Evolutionary conservation across 2,329 filamentous ascomycete genomes (phyloP).

Genomic region (Basipetospora chlamydospora): DNA sequence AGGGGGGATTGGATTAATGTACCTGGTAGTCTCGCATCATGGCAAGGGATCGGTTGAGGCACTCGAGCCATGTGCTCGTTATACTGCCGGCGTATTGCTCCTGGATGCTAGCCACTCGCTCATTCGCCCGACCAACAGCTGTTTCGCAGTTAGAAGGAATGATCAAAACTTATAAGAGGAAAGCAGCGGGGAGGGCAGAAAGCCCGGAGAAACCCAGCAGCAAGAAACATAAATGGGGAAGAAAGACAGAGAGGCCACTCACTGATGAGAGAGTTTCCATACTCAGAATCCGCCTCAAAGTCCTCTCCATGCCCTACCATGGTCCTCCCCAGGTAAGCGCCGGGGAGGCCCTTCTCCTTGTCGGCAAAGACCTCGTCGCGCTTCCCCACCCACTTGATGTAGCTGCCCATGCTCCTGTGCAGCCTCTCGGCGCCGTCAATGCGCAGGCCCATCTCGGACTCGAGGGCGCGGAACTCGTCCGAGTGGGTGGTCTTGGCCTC

Average conservation of each 20-base stretch:
- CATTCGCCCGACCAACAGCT: slow-evolving; percentile 68
- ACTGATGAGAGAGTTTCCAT: slow-evolving; percentile 71
- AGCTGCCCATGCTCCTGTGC: slow-evolving; percentile 70
- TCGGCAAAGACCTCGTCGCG: slow-evolving; percentile 68
- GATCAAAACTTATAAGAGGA: no score
- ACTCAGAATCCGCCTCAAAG: slow-evolving; percentile 81
- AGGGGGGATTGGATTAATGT: slow-evolving; percentile 16
- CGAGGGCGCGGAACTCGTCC: slow-evolving; percentile 81
- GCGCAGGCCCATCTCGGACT: slow-evolving; percentile 78
- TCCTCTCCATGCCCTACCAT: slow-evolving; percentile 88
- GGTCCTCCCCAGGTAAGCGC: slow-evolving; percentile 64
- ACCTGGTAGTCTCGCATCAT: slow-evolving; percentile 99
- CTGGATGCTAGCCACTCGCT: slow-evolving; percentile 72
- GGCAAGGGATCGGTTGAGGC: slow-evolving; percentile 72
- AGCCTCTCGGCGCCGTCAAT: slow-evolving; percentile 86
- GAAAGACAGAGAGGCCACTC: no score
- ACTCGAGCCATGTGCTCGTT: slow-evolving; percentile 76
- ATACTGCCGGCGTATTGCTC: slow-evolving; percentile 68
- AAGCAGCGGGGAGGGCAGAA: no score
- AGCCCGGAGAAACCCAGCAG: no score
- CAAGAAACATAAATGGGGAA: slow-evolving; percentile 8
- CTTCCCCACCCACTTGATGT: slow-evolving; percentile 77
- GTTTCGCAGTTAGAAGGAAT: no score
- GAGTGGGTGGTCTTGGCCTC: slow-evolving; percentile 77
- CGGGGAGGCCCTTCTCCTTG: slow-evolving; percentile 72